A percentile compares a stretch with the other conserved stretches of the same genome.
These are phyloP conservation scores for Colletotrichum viniferum DNA, from an alignment of 2,329 filamentous ascomycete species.

Conservation along the genomic window DNA sequence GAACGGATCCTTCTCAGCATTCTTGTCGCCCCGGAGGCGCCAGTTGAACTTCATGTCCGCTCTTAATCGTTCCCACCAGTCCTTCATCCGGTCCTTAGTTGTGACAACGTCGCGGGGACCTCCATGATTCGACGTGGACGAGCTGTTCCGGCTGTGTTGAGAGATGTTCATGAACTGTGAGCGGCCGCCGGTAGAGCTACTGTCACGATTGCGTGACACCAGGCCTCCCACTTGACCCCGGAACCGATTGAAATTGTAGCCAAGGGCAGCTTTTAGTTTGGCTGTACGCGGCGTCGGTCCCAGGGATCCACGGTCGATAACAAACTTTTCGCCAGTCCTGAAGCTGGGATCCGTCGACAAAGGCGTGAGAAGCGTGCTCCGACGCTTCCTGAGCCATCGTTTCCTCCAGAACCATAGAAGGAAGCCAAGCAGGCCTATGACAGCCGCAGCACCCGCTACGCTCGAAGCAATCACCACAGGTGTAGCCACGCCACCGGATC, in stretches of 20 bases:
- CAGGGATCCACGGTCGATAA: slow-evolving; percentile 50
- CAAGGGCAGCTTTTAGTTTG: slow-evolving; percentile 44
- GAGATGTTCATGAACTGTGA: slow-evolving; percentile 52
- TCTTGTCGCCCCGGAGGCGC: slow-evolving; percentile 34
- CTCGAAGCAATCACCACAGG: slow-evolving; percentile 55
- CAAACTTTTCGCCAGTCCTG: slow-evolving; percentile 35
- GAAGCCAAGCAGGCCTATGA: slow-evolving; percentile 50
- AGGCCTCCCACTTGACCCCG: slow-evolving; percentile 35
- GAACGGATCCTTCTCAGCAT: slow-evolving; percentile 30
- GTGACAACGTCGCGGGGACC: slow-evolving; percentile 26
- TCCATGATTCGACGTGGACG: slow-evolving; percentile 24
- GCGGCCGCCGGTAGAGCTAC: slow-evolving; percentile 24
- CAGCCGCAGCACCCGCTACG: slow-evolving; percentile 53
- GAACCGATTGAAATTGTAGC: slow-evolving; percentile 38
- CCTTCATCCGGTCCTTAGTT: slow-evolving; percentile 43
- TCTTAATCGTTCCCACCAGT: slow-evolving; percentile 50
- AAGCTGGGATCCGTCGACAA: slow-evolving; percentile 38
- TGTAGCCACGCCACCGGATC: slow-evolving; percentile 29
- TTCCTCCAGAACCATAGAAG: slow-evolving; percentile 57
- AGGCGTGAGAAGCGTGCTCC: slow-evolving; percentile 55
- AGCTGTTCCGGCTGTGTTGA: slow-evolving; percentile 44
- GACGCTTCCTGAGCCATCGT: slow-evolving; percentile 43
- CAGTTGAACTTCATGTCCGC: slow-evolving; percentile 43
- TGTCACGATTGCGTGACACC: slow-evolving; percentile 49
- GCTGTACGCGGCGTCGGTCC: slow-evolving; percentile 51